phyloP scores from a whole-genome alignment of 2,329 filamentous ascomycete species.

The Pyrenochaeta sp. region DNA sequence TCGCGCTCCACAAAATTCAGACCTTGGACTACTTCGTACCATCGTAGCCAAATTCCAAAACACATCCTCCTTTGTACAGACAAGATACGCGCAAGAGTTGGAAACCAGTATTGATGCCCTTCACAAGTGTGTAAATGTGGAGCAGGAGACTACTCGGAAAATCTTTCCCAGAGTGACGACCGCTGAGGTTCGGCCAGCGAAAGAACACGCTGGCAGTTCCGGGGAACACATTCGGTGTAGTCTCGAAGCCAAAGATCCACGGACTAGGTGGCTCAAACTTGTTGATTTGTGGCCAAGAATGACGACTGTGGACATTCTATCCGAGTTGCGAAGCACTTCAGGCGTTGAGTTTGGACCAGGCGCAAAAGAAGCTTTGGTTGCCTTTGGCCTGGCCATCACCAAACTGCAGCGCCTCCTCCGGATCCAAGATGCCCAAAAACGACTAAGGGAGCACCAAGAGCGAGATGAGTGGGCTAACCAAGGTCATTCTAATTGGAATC shows the following conservation, averaged over 20 bases:
- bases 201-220: conserved; percentile 13
- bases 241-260: conserved; percentile 29
- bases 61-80: conserved; percentile 45
- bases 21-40: conserved; percentile 16
- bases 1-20: background rate
- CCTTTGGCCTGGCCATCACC: conserved; percentile 56
- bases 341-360: conserved; percentile 39
- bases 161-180: conserved; percentile 10
- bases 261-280: conserved; percentile 52
- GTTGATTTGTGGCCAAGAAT: conserved; percentile 59
- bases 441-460: conserved; percentile 29
- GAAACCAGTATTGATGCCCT: conserved; percentile 47
- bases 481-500: conserved; percentile 67
- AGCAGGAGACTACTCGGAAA: background rate
- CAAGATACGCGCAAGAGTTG: conserved; percentile 52
- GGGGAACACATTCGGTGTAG: conserved; percentile 13
- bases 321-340: conserved; percentile 55
- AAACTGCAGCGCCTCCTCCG: conserved; percentile 57
- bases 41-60: conserved; percentile 22
- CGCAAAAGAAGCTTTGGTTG: conserved; percentile 54
- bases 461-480: conserved; percentile 56
- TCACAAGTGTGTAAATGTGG: background rate
- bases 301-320: conserved; percentile 55
- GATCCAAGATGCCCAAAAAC: conserved; percentile 47
- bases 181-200: conserved; percentile 22